Conservation (phyloP, 495 filamentous ascomycete genomes). For the Penicillium cinerascens region DNA sequence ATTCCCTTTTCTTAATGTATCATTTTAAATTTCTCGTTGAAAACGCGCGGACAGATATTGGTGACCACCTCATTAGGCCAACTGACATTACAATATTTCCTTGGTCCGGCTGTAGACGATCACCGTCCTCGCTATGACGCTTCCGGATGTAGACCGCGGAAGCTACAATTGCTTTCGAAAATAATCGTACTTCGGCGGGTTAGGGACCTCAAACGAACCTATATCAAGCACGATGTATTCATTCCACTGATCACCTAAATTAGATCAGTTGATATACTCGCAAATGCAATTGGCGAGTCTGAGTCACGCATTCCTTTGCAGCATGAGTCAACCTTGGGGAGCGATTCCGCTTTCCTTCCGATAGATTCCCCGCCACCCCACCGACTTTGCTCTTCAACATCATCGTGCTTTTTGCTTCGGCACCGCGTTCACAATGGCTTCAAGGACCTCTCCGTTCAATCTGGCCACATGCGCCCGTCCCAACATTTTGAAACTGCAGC, state of each 20-base stretch:
- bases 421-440: slow-evolving; percentile 34
- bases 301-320: neutral
- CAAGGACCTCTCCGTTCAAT: slow-evolving; percentile 57
- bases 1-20: too few species aligned
- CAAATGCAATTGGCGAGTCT: neutral
- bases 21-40: too few species aligned
- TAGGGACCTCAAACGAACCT: too few species aligned
- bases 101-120: too few species aligned
- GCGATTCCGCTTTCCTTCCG: slow-evolving; percentile 15
- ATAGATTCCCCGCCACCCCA: slow-evolving; percentile 25
- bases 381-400: slow-evolving; percentile 14
- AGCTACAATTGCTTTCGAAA: neutral
- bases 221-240: too few species aligned
- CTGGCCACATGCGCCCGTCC: slow-evolving; percentile 75
- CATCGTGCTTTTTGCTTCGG: neutral
- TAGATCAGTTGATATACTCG: neutral
- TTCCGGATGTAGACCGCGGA: neutral
- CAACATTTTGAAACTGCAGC: slow-evolving; percentile 78
- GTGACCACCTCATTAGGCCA: too few species aligned
- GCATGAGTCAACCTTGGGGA: slow-evolving; percentile 1
- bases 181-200: too few species aligned
- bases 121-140: neutral
- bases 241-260: too few species aligned
- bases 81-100: too few species aligned
- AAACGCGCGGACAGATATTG: too few species aligned